Conservation (phyloP, 176 grass and related monocot species). For the Lolium multiflorum region DNA sequence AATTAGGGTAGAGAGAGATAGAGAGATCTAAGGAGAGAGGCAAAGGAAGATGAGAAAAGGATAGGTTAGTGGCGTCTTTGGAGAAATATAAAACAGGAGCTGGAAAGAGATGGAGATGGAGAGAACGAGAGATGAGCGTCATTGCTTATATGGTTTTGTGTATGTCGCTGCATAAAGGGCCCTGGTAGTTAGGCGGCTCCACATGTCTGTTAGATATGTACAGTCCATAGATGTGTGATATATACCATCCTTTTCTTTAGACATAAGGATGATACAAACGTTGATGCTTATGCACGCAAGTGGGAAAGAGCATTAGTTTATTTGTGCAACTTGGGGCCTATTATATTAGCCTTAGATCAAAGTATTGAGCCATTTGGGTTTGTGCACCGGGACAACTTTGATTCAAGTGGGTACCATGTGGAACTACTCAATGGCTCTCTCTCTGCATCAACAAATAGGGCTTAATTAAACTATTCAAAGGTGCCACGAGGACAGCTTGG, state of each 20-base stretch:
- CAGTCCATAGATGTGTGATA: not conserved
- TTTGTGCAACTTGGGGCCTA: constrained; percentile 49
- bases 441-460: not conserved
- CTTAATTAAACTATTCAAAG: constrained; percentile 42
- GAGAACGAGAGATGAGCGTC: not conserved
- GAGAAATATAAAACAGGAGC: constrained; percentile 55
- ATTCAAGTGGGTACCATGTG: constrained; percentile 47
- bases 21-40: not conserved
- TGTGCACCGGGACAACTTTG: constrained; percentile 38
- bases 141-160: not conserved
- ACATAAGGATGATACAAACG: constrained; percentile 39
- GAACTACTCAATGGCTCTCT: constrained; percentile 31
- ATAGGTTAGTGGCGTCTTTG: constrained; percentile 53
- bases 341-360: constrained; percentile 52
- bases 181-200: not conserved
- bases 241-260: constrained; percentile 40
- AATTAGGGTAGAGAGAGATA: constrained; percentile 21
- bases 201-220: not conserved
- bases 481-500: constrained; percentile 44
- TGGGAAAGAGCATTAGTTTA: constrained; percentile 53
- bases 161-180: constrained; percentile 4
- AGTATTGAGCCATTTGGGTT: constrained; percentile 42
- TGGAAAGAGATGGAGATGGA: constrained; percentile 21
- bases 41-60: constrained; percentile 40
- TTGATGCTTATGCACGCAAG: constrained; percentile 69